phyloP scores from a whole-genome alignment of 768 basidiomycete genomes.

The Solioccasus polychromus region DNA sequence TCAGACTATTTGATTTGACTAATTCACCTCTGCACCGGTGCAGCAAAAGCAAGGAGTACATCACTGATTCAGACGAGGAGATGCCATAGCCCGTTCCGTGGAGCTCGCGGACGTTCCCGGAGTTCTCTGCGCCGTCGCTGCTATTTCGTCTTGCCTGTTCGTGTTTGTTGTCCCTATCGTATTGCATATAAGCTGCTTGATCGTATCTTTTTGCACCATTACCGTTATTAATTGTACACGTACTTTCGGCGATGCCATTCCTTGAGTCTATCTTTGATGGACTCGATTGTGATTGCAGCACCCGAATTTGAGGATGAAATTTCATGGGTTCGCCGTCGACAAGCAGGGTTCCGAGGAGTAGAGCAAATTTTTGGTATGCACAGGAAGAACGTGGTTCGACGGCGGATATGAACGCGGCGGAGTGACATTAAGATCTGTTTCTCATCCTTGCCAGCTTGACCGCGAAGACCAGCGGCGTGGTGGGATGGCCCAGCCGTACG shows the following conservation, averaged over 20 bases:
- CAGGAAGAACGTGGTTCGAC: too few species aligned
- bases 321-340: too few species aligned
- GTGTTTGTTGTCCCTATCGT: not conserved
- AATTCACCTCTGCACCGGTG: slow-evolving; percentile 4
- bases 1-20: not conserved
- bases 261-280: not conserved
- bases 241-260: not conserved
- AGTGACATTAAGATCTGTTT: too few species aligned
- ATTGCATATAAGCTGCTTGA: slow-evolving; percentile 2
- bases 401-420: too few species aligned
- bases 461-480: too few species aligned
- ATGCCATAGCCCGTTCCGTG: slow-evolving; percentile 48
- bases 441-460: too few species aligned
- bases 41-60: slow-evolving; percentile 87
- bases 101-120: not conserved
- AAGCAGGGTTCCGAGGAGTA: too few species aligned
- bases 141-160: not conserved
- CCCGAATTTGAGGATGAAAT: too few species aligned
- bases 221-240: not conserved
- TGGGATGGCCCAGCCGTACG: too few species aligned
- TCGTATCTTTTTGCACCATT: not conserved
- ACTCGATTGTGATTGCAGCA: not conserved
- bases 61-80: slow-evolving; percentile 81
- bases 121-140: not conserved
- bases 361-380: too few species aligned